These are phyloP conservation scores for Aegilops sharonensis DNA, from an alignment of 176 grass and related monocot genomes.

Conservation along the genomic window DNA sequence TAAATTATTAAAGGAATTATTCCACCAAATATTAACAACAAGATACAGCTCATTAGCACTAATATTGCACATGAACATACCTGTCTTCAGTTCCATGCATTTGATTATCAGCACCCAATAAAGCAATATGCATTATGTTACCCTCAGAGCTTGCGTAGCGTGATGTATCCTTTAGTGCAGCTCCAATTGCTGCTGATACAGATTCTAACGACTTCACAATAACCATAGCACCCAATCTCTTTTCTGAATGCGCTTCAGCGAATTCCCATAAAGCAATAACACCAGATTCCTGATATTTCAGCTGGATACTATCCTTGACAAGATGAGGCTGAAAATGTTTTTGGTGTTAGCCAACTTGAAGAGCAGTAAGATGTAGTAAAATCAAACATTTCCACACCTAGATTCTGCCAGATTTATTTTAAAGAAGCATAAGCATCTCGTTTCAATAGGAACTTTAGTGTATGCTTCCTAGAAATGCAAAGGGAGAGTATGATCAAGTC, in stretches of 20 bases:
- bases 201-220: conserved; percentile 78
- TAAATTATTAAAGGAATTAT: conserved; percentile 4
- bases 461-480: neutral
- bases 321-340: conserved; percentile 66
- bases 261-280: conserved; percentile 83
- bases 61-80: conserved; percentile 35
- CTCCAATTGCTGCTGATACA: conserved; percentile 46
- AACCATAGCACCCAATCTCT: conserved; percentile 78
- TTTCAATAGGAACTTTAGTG: neutral
- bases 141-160: conserved; percentile 38
- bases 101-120: conserved; percentile 73
- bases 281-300: conserved; percentile 66
- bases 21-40: neutral
- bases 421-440: conserved; percentile 1
- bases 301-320: conserved; percentile 70
- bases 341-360: conserved; percentile 29
- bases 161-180: conserved; percentile 59
- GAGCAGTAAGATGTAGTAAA: neutral
- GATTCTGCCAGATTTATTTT: neutral
- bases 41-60: neutral
- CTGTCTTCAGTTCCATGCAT: conserved; percentile 62
- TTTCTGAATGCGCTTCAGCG: conserved; percentile 53
- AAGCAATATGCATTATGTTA: conserved; percentile 86
- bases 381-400: conserved; percentile 3
- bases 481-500: neutral